phyloP scores from a whole-genome alignment of 495 filamentous ascomycete genomes.

The Aspergillus funiculosus region DNA sequence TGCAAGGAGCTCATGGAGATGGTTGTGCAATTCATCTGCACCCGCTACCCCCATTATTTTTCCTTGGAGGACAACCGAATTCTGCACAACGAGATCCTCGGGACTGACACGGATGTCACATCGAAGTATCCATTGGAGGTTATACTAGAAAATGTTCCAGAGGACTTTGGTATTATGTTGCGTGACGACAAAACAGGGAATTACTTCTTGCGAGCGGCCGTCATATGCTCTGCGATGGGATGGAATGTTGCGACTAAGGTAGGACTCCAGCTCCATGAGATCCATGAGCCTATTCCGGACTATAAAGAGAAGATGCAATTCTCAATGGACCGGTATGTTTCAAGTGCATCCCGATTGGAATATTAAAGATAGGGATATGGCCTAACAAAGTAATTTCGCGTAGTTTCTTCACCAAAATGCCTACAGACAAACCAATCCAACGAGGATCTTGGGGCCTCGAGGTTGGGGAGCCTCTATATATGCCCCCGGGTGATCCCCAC shows the following conservation, averaged over 20 bases:
- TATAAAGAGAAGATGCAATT: conserved; percentile 89
- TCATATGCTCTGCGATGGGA: conserved; percentile 74
- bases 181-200: conserved; percentile 64
- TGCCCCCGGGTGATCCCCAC: conserved; percentile 69
- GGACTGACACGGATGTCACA: conserved; percentile 55
- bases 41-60: conserved; percentile 79
- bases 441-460: conserved; percentile 87
- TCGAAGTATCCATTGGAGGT: conserved; percentile 64
- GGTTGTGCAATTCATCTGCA: conserved; percentile 69
- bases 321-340: conserved; percentile 69
- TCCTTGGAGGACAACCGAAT: conserved; percentile 52
- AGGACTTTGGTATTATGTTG: conserved; percentile 80
- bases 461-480: conserved; percentile 69
- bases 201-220: conserved; percentile 72
- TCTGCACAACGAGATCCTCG: conserved; percentile 68
- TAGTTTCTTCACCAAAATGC: conserved; percentile 77
- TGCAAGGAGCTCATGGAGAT: conserved; percentile 92
- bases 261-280: conserved; percentile 63
- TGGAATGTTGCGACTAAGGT: conserved; percentile 78
- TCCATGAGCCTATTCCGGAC: conserved; percentile 75
- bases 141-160: conserved; percentile 76
- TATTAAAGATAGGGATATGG: no score
- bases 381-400: background rate
- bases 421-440: conserved; percentile 71
- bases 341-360: no score